Base-by-base conservation (phyloP, 768 basidiomycete species). In the Russula virescens region DNA sequence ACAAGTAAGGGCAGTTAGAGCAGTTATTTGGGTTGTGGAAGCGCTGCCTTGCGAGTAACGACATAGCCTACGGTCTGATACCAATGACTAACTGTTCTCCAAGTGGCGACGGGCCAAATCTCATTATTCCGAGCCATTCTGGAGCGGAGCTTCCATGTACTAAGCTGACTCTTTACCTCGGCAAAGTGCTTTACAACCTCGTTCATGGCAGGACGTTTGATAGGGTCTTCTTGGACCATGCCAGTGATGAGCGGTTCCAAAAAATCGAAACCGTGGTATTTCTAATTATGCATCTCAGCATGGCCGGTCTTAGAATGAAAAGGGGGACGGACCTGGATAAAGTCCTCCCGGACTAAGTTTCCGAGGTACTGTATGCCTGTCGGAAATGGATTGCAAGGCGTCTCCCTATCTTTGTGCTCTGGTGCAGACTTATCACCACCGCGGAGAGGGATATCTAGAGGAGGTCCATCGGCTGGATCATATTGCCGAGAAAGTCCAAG, bases 151-250 rank as follows among this genome's bases (percentile, higher is more conserved):
- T 64, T 64, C 59, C 59, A 64, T 9, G 42, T 38, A 40, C 54
- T 54, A 2, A 65, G 35, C 5, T 43, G 38, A 0, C 13, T 25
- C 45, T 11, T 47, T 9, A 63, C 43, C 23, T 51, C 51, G 2
- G 35, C n/a, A 35, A 65, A 62, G 2, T 55, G 54, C 18, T 42
- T 34, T 1, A 46, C 43, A 0, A 64, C 63, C 42, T 43, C 46
- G 11, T 49, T 31, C 58, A 61, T 56, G 1, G 69, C 72, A 0
- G 76, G 77, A 9, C 77, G 73, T 49, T 72, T 69, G 5, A 61
- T 52, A 0, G 75, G 74, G 54, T 78, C 72, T 0, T 70, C 63
- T 56, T 76, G 73, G 1, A 72, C 68, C 77, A 79, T 78, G 18
- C 75, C 73, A 0, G 57, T 58, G 26, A 70, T 65, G 6, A 68